Evolutionary conservation across 1,284 basidiomycete species (phyloP), one percentile per base, ranked within the genome.

Genomic region (Melampsora larici-populina): DNA sequence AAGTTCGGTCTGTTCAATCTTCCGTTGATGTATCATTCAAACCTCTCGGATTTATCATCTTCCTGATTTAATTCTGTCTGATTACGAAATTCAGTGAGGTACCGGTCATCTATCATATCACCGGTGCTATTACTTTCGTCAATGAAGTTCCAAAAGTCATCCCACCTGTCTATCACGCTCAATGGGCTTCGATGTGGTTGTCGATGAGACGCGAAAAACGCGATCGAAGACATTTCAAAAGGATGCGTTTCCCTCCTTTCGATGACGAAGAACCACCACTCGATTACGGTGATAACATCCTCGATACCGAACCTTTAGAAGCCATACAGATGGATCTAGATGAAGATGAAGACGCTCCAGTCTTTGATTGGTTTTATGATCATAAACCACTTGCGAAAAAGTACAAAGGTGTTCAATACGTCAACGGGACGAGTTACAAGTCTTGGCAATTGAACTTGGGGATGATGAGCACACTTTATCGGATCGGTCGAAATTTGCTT

Each of bases 141-240:
- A 99, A 99, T 86, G 94, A 99, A 85, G 91, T 97, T 58, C 97
- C 97, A 68, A 91, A 93, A 66, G 90, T 99, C 80, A 92, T 99
- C 79, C 95, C 98, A 84, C 97, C 97, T 6, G 89, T 99, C 26
- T 99, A 97, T 85, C 97, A 99, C 84, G 95, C 97, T 0, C 97
- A 99, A 83, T 99, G 97, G 97, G 95, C 94, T 82, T 92, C 93
- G 4, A 99, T 99, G 97, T 99, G 97, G 97, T 87, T 99, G 51
- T 96, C 97, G 26, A 99, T 99, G 97, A 89, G 97, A 81, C 87
- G 97, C 81, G 97, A 99, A 86, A 99, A 99, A 87, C 90, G 97
- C 79, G 97, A 99, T 84, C 92, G 97, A 83, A 88, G 97, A 73
- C 97, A 99, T 84, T 99, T 99, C 87, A 99, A 99, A 87, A 93